Percentiles rank a stretch among this genome's conserved stretches.
Evolutionary conservation across 2,329 filamentous ascomycete genomes (phyloP).

Genomic region (Curvularia spicifera): DNA sequence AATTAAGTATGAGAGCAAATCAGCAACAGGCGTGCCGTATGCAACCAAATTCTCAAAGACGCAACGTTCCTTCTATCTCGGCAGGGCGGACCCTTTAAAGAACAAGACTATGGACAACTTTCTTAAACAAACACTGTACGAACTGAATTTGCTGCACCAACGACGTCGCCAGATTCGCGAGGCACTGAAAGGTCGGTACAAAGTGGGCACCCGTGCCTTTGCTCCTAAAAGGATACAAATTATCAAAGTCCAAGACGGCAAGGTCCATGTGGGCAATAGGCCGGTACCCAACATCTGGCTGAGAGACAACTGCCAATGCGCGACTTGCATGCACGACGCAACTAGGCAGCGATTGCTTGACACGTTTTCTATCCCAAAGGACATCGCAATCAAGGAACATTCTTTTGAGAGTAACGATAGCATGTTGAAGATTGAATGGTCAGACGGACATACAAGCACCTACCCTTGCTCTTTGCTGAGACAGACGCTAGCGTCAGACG

Average conservation of each 20-base stretch:
- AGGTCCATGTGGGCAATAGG: slow-evolving; percentile 6
- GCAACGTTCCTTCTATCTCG: neutral
- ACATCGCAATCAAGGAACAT: slow-evolving; percentile 34
- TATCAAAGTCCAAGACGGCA: slow-evolving; percentile 4
- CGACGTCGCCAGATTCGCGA: neutral
- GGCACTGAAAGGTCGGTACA: neutral
- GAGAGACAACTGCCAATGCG: slow-evolving; percentile 75
- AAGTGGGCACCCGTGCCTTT: neutral
- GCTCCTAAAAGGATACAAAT: neutral
- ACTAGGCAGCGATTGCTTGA: slow-evolving; percentile 73
- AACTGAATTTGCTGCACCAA: neutral
- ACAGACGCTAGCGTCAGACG: slow-evolving; percentile 50
- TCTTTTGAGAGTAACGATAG: slow-evolving; percentile 14
- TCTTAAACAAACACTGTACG: neutral
- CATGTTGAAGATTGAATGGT: slow-evolving; percentile 39
- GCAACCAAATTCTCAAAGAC: neutral
- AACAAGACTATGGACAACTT: neutral
- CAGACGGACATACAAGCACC: slow-evolving; percentile 70
- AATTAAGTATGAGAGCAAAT: neutral
- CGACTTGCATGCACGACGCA: slow-evolving; percentile 69
- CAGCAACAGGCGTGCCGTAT: neutral
- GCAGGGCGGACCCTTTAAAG: neutral
- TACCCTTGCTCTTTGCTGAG: slow-evolving; percentile 70
- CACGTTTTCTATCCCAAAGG: slow-evolving; percentile 62
- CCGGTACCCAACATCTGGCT: slow-evolving; percentile 44